Evolutionary conservation across 1,284 basidiomycete species (phyloP), one percentile per base, ranked within the genome.

Genomic region (Hortiboletus rubellus): DNA sequence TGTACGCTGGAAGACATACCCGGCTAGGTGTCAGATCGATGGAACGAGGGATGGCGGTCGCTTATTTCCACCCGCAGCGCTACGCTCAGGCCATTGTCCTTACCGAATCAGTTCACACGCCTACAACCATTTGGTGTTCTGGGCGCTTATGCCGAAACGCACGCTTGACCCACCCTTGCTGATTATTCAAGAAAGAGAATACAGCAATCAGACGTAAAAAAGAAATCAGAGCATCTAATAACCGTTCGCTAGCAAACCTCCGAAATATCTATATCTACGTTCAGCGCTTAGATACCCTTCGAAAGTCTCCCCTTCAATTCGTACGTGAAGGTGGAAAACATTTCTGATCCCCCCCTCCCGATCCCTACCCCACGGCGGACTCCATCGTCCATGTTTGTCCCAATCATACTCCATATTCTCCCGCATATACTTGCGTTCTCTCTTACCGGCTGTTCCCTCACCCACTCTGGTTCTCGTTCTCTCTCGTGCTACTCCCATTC

Each of bases 381-480:
- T 66, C 33, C 64, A 48, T 51, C 62, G 49, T 24, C 64, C 62
- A 42, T 52, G 56, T 14, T 57, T 45, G 8, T 55, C 63, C 17
- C 60, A 51, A 10, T 62, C 61, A 14, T 62, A 62, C 27, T n/a
- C 54, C 45, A 27, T 62, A 61, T 9, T 62, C 64, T 1, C 52
- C 59, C 61, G 61, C 18, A 41, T 51, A 10, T 64, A 57, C 10
- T 63, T 53, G 1, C 57, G 49, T 24, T 60, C 52, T 22, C 58
- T 24, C 9, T 61, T 59, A 22, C 59, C 38, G 6, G 27, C 27
- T 27, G 27, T 27, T 27, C 4, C 27, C 27, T 27, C 7, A 27
- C 27, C 5, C 27, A 6, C 27, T 27, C 27, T 6, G 27, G 27
- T 27, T 58, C 59, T 11, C 55, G 7, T 7, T 54, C 59, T n/a